A percentile compares a stretch with the other conserved stretches of the same genome.
phyloP scores from a whole-genome alignment of 441 rosid species.

The Pelargonium cotyledonis region DNA sequence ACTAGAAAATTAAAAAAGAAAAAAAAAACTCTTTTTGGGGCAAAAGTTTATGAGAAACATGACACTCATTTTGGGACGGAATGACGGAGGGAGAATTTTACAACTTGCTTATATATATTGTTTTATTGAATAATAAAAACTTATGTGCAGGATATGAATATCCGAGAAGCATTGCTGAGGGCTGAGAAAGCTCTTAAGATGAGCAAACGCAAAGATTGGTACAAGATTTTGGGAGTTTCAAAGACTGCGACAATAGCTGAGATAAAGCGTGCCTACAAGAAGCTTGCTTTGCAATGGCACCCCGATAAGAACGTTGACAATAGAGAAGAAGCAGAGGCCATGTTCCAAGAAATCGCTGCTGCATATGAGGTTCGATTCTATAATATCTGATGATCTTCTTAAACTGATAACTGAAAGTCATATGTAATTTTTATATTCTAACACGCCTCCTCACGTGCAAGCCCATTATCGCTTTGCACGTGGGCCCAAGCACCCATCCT shows the following conservation, averaged over 20 bases:
- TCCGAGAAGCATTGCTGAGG: conserved; percentile 66
- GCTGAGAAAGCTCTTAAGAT: conserved; percentile 94
- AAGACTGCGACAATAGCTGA: conserved; percentile 71
- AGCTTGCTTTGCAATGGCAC: conserved; percentile 95
- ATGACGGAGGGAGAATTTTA: too few species aligned
- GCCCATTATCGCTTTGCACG: too few species aligned
- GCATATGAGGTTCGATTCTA: conserved; percentile 68
- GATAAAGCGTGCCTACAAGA: conserved; percentile 88
- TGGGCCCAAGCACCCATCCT: too few species aligned
- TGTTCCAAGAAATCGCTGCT: conserved; percentile 84
- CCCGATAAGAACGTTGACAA: conserved; percentile 91
- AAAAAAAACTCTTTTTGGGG: too few species aligned
- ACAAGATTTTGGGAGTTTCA: conserved; percentile 77
- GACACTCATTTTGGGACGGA: too few species aligned
- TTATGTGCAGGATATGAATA: conserved; percentile 56
- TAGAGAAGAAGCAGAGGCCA: conserved; percentile 89
- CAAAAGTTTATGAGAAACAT: too few species aligned
- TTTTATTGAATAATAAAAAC: too few species aligned
- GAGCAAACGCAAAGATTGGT: conserved; percentile 97
- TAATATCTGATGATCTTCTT: not conserved
- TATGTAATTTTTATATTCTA: too few species aligned
- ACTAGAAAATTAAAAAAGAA: too few species aligned
- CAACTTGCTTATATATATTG: too few species aligned
- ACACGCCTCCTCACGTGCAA: too few species aligned
- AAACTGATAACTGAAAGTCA: too few species aligned